Evolutionary conservation across 257 asterid genomes (phyloP).

Genomic region (Leonotis leonurus): DNA sequence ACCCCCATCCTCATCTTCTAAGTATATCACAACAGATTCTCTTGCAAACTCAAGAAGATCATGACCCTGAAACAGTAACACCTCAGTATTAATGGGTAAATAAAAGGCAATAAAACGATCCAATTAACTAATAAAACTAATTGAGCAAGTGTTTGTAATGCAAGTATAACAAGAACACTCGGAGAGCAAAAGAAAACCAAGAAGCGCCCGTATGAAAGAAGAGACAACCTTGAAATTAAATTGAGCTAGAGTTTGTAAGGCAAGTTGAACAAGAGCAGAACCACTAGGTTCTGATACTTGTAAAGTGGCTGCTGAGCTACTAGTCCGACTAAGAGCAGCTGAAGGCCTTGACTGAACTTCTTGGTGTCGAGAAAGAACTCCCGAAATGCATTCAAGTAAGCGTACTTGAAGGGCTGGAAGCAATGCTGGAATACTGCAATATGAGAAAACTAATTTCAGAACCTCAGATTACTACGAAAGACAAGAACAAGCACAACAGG

Average conservation of each 20-base stretch:
- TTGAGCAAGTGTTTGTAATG: constrained; percentile 55
- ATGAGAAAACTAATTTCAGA: constrained; percentile 20
- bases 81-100: background rate
- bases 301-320: constrained; percentile 45
- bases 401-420: constrained; percentile 82
- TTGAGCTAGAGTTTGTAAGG: constrained; percentile 85
- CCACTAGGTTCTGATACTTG: constrained; percentile 83
- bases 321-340: constrained; percentile 45
- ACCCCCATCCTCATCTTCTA: constrained; percentile 93
- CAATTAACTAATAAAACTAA: constrained; percentile 47
- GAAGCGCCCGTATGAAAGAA: background rate
- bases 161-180: constrained; percentile 58
- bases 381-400: constrained; percentile 84
- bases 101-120: background rate
- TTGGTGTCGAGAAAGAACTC: constrained; percentile 70
- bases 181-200: background rate
- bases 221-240: constrained; percentile 74
- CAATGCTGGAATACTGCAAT: constrained; percentile 82
- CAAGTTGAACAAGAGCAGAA: constrained; percentile 85
- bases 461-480: constrained; percentile 9
- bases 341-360: constrained; percentile 66
- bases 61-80: constrained; percentile 59
- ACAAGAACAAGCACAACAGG: constrained; percentile 9
- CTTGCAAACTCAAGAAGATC: constrained; percentile 96
- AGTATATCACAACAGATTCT: constrained; percentile 78